These are phyloP conservation scores for Nidularia sp. DNA, from an alignment of 768 basidiomycete species.

Conservation along the genomic window DNA sequence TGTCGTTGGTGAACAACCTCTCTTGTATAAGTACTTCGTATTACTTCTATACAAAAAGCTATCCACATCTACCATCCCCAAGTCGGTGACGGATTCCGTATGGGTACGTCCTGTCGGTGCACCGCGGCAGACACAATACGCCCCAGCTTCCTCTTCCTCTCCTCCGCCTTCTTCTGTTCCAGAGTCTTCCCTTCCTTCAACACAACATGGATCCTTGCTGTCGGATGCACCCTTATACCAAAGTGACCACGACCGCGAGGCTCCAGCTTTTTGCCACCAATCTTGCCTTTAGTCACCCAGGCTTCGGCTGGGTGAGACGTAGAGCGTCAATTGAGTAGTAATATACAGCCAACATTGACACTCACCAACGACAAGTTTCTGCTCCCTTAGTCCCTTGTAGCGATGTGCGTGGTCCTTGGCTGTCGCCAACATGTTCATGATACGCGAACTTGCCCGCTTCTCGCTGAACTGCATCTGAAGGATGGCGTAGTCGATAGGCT, in stretches of 20 bases:
- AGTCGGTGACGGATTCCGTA: constrained; percentile 64
- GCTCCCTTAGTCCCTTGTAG: constrained; percentile 69
- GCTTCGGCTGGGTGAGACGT: constrained; percentile 61
- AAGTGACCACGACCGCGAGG: constrained; percentile 78
- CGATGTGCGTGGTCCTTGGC: constrained; percentile 82
- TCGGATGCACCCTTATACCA: constrained; percentile 75
- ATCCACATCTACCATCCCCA: constrained; percentile 70
- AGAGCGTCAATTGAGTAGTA: background rate
- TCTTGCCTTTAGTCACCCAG: constrained; percentile 88
- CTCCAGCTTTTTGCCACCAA: constrained; percentile 62
- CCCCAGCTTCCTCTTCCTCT: constrained; percentile 63
- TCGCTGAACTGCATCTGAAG: constrained; percentile 96
- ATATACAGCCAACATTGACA: constrained; percentile 11
- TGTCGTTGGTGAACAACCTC: constrained; percentile 3
- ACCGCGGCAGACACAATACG: constrained; percentile 78
- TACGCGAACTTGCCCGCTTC: constrained; percentile 81
- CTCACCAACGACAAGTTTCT: constrained; percentile 80
- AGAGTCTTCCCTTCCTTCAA: constrained; percentile 79
- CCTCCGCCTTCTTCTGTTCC: constrained; percentile 60
- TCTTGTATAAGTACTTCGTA: too few species aligned
- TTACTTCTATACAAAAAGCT: too few species aligned
- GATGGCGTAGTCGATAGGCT: constrained; percentile 93
- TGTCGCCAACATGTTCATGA: constrained; percentile 84
- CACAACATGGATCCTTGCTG: constrained; percentile 70
- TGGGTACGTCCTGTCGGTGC: constrained; percentile 74